Evolutionary conservation across 257 asterid species (phyloP).

Genomic region (Gynochthodes officinalis): DNA sequence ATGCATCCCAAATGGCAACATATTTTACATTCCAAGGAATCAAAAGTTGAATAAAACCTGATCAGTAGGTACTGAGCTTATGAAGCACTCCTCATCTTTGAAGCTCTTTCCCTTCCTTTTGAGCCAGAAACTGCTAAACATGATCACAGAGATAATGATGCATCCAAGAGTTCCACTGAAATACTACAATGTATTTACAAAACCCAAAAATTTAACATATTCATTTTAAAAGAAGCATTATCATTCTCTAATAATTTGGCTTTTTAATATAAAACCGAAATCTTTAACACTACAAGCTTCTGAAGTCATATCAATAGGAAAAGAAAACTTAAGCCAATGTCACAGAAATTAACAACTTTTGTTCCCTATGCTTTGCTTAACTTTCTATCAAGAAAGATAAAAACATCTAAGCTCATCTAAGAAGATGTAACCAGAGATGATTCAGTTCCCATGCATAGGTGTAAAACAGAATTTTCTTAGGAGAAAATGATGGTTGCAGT

Average conservation of each 20-base stretch:
- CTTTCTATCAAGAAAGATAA: background rate
- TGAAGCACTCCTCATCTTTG: slow-evolving; percentile 88
- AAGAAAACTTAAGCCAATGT: background rate
- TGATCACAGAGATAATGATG: background rate
- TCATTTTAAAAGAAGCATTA: slow-evolving; percentile 16
- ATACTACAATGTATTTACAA: background rate
- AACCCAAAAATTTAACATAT: background rate
- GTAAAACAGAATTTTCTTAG: background rate
- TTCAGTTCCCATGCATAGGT: background rate
- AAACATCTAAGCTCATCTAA: background rate
- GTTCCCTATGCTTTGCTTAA: background rate
- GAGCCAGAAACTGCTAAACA: slow-evolving; percentile 58
- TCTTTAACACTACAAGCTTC: slow-evolving; percentile 24
- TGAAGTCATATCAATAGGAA: background rate
- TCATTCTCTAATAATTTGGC: slow-evolving; percentile 36
- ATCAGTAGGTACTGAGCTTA: slow-evolving; percentile 87
- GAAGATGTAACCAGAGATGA: background rate
- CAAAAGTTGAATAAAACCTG: slow-evolving; percentile 44
- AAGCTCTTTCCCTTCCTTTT: slow-evolving; percentile 73
- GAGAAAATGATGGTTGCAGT: background rate
- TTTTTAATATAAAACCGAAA: background rate
- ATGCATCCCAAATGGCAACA: background rate
- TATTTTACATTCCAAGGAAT: background rate
- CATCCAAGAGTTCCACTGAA: background rate
- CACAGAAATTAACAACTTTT: background rate